These are phyloP conservation scores for Fraxinus sp. DNA, from an alignment of 305 asterid genomes.

Conservation along the genomic window DNA sequence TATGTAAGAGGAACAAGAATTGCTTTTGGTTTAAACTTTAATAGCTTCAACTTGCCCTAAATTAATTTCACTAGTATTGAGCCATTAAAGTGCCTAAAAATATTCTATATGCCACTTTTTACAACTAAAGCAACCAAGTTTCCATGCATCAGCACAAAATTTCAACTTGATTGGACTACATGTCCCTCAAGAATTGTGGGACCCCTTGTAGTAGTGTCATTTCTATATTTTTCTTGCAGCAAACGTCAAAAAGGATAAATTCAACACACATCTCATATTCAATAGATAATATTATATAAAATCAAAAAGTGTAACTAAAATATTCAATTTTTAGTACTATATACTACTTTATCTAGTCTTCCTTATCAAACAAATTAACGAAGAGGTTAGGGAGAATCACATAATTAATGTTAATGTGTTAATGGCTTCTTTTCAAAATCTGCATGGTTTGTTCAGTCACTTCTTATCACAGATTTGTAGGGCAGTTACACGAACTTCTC, in stretches of 20 bases:
- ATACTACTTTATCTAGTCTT: neutral
- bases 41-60: neutral
- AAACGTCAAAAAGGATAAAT: neutral
- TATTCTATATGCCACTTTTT: neutral
- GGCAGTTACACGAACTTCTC: conserved; percentile 33
- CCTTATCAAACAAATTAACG: conserved; percentile 19
- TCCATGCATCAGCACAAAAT: neutral
- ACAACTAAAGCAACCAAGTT: neutral
- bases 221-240: conserved; percentile 1
- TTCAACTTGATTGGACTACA: conserved; percentile 25
- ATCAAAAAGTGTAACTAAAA: neutral
- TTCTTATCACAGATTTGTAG: conserved; percentile 46
- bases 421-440: conserved; percentile 50
- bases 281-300: neutral
- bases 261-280: neutral
- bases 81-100: neutral
- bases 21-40: no score
- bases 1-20: neutral
- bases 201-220: conserved; percentile 19
- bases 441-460: conserved; percentile 30
- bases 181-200: conserved; percentile 11
- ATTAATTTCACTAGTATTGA: neutral
- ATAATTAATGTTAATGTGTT: neutral
- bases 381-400: conserved; percentile 11
- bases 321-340: neutral